Percentiles rank a stretch among this genome's conserved stretches.
phyloP scores from a whole-genome alignment of 352 stramenopile genomes.

The Phytopythium mirpurense region DNA sequence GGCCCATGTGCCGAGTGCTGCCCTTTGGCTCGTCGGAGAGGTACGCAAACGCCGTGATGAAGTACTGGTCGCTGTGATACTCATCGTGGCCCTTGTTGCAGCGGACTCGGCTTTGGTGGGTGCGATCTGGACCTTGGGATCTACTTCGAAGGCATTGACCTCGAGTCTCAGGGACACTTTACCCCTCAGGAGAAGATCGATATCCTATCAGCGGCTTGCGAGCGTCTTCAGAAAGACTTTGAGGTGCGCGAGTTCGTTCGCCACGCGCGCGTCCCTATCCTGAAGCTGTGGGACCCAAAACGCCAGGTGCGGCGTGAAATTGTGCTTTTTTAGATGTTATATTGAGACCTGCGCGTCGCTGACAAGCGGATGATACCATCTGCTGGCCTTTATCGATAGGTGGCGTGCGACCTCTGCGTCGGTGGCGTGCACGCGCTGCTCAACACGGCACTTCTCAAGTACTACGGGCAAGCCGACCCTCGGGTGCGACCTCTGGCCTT shows the following conservation, averaged over 20 bases:
- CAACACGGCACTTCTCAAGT: slow-evolving; percentile 78
- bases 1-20: slow-evolving; percentile 55
- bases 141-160: slow-evolving; percentile 70
- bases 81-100: slow-evolving; percentile 11
- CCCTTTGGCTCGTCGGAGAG: slow-evolving; percentile 79
- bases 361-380: not conserved
- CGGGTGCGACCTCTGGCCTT: slow-evolving; percentile 91
- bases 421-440: slow-evolving; percentile 63
- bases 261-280: slow-evolving; percentile 64
- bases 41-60: slow-evolving; percentile 16
- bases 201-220: slow-evolving; percentile 47
- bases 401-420: slow-evolving; percentile 72
- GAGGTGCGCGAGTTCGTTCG: slow-evolving; percentile 67
- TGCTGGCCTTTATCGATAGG: slow-evolving; percentile 11
- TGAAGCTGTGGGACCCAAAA: slow-evolving; percentile 73
- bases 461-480: slow-evolving; percentile 63
- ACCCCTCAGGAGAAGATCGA: slow-evolving; percentile 47
- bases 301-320: slow-evolving; percentile 26
- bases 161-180: slow-evolving; percentile 53
- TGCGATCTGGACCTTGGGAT: slow-evolving; percentile 80
- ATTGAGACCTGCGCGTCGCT: not conserved
- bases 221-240: slow-evolving; percentile 35
- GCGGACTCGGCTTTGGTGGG: slow-evolving; percentile 65
- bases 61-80: not conserved
- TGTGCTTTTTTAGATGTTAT: not conserved